phyloP scores from a whole-genome alignment of 2,329 filamentous ascomycete species.

The Xylaria sp. region DNA sequence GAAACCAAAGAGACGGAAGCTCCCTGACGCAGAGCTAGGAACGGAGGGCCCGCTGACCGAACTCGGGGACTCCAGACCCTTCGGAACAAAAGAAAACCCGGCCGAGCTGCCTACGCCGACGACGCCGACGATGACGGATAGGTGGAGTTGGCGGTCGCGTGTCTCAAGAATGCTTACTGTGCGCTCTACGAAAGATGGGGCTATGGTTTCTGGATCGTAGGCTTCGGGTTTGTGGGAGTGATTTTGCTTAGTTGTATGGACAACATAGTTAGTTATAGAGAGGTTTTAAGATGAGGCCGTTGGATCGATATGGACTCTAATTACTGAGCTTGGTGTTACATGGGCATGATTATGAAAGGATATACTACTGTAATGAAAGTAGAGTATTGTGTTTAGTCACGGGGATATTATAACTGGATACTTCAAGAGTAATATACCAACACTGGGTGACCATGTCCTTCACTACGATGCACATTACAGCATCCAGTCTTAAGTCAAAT shows the following conservation, averaged over 20 bases:
- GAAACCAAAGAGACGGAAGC: not conserved
- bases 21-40: slow-evolving; percentile 42
- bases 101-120: slow-evolving; percentile 39
- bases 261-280: not conserved
- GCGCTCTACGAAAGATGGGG: not conserved
- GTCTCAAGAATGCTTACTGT: slow-evolving; percentile 4
- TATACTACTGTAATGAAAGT: not conserved
- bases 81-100: slow-evolving; percentile 43
- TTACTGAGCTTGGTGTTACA: not conserved
- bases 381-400: not conserved
- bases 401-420: no score
- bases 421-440: no score
- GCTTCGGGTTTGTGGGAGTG: not conserved
- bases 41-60: slow-evolving; percentile 43
- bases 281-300: not conserved
- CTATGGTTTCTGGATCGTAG: not conserved
- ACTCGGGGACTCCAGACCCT: slow-evolving; percentile 32
- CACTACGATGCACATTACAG: not conserved
- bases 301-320: not conserved
- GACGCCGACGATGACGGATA: not conserved
- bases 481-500: not conserved
- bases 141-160: not conserved
- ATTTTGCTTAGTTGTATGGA: not conserved
- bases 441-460: not conserved
- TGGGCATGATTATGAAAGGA: not conserved